A percentile compares a stretch with the other conserved stretches of the same genome.
phyloP scores from a whole-genome alignment of 768 basidiomycete genomes.

The Lentinula boryana region DNA sequence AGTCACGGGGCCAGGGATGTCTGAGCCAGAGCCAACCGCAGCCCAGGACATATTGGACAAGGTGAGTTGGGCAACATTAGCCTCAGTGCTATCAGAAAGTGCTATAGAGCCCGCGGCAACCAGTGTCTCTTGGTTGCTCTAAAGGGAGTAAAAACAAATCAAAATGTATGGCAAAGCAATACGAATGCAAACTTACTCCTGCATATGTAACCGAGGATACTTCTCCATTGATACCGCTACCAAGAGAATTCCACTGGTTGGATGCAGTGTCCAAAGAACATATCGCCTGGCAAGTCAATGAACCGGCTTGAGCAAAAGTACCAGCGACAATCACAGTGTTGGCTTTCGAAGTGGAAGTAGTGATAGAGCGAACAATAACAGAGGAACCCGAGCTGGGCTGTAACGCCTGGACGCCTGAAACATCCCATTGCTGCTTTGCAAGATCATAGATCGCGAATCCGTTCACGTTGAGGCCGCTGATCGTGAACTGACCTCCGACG shows the following conservation, averaged over 20 bases:
- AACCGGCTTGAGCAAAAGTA: constrained; percentile 77
- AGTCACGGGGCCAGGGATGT: constrained; percentile 85
- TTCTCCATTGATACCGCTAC: constrained; percentile 76
- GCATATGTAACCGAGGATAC: constrained; percentile 74
- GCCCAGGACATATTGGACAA: constrained; percentile 75
- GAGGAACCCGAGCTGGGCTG: constrained; percentile 44
- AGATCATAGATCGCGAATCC: constrained; percentile 84
- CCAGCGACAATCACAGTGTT: constrained; percentile 78
- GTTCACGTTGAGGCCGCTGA: constrained; percentile 48
- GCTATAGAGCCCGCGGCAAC: constrained; percentile 78
- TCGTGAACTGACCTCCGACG: constrained; percentile 80
- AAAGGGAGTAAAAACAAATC: constrained; percentile 1
- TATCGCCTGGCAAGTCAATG: constrained; percentile 66
- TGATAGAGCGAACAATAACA: constrained; percentile 70
- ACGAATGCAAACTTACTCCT: constrained; percentile 49
- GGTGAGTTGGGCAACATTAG: constrained; percentile 71
- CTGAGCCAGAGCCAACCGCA: constrained; percentile 48
- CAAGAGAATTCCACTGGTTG: constrained; percentile 79
- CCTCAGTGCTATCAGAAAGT: constrained; percentile 52
- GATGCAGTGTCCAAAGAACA: constrained; percentile 65
- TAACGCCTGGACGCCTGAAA: constrained; percentile 52
- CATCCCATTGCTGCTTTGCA: constrained; percentile 52
- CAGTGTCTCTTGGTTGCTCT: constrained; percentile 65
- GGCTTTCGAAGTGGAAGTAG: constrained; percentile 50
- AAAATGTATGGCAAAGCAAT: constrained; percentile 6